Percentiles rank a stretch among this genome's conserved stretches.
These are phyloP conservation scores for Erodium trifolium DNA, from an alignment of 441 rosid species.

Conservation along the genomic window DNA sequence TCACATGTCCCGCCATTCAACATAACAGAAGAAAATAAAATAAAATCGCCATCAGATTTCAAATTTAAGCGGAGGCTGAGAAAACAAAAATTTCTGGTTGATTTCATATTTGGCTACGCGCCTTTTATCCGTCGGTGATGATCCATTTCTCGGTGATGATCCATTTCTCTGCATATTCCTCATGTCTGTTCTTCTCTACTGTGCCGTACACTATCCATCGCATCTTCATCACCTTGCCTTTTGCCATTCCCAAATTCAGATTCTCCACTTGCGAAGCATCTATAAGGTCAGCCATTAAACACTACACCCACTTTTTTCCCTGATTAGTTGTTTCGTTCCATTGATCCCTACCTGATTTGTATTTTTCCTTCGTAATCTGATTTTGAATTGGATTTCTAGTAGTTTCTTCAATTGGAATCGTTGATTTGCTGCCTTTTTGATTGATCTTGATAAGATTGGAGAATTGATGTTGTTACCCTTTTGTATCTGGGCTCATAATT, in stretches of 20 bases:
- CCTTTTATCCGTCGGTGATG: too few relatives aligned
- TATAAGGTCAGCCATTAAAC: slow-evolving; percentile 5
- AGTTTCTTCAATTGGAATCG: neutral
- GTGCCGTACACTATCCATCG: neutral
- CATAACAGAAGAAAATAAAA: neutral
- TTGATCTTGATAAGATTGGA: neutral
- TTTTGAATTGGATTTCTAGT: neutral
- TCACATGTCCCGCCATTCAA: neutral
- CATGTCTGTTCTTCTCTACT: neutral
- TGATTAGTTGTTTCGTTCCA: neutral
- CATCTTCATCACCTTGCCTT: neutral
- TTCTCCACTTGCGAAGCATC: neutral
- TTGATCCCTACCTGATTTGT: neutral
- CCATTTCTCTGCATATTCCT: neutral
- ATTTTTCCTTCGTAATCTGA: neutral
- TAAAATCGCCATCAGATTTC: too few relatives aligned
- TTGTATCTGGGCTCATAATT: too few relatives aligned
- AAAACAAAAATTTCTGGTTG: neutral
- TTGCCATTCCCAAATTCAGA: neutral
- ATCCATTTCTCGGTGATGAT: neutral
- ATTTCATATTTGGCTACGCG: too few relatives aligned
- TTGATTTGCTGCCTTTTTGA: neutral
- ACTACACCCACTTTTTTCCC: neutral
- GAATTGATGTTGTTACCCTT: neutral
- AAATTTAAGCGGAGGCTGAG: too few relatives aligned